These are phyloP conservation scores for Geranium incanum DNA, from an alignment of 441 rosid species.

Conservation along the genomic window DNA sequence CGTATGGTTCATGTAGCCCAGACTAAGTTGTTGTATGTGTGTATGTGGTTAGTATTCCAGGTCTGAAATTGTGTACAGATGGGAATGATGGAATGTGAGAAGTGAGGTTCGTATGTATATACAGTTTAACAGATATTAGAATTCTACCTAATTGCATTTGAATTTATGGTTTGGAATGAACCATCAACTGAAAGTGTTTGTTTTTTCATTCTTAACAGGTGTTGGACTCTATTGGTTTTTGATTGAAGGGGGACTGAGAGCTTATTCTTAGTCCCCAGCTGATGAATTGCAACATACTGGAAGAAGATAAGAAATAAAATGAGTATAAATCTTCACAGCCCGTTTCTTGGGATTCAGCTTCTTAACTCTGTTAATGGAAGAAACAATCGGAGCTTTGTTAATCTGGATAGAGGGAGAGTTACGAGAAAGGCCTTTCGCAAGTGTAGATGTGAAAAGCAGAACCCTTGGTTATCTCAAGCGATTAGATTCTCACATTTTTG, in stretches of 20 bases:
- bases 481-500: constrained; percentile 55
- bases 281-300: constrained; percentile 31
- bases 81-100: no score
- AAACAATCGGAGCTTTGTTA: constrained; percentile 19
- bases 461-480: constrained; percentile 63
- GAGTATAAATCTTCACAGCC: constrained; percentile 46
- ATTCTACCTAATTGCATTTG: no score
- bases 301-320: constrained; percentile 30
- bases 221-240: constrained; percentile 18
- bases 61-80: no score
- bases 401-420: constrained; percentile 24
- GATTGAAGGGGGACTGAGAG: constrained; percentile 46
- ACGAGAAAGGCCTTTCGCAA: constrained; percentile 32
- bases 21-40: no score
- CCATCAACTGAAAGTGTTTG: constrained; percentile 1
- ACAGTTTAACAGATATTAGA: no score
- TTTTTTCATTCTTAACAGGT: constrained; percentile 11
- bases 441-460: constrained; percentile 43
- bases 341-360: constrained; percentile 47
- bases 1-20: no score
- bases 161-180: background rate
- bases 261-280: constrained; percentile 71
- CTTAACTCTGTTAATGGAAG: constrained; percentile 23
- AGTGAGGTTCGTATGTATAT: no score
- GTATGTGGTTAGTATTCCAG: no score